Percentiles rank a stretch among this genome's conserved stretches.
These are phyloP conservation scores for Plasmopara muralis DNA, from an alignment of 352 stramenopile species.

Conservation along the genomic window DNA sequence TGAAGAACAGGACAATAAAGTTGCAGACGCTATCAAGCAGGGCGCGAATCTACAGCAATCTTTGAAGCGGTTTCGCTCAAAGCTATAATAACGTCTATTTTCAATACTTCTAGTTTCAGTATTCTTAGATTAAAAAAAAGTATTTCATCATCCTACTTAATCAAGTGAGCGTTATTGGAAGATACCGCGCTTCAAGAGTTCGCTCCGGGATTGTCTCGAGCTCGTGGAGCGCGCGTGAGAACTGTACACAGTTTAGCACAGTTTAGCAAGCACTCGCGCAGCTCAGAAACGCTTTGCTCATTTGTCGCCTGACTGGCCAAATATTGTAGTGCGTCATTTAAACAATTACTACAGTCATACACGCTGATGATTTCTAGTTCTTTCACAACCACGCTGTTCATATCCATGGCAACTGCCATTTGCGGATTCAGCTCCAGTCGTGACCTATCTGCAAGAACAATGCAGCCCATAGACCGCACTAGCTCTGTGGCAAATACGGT, in stretches of 20 bases:
- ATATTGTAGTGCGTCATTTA: slow-evolving; percentile 41
- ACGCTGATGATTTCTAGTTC: slow-evolving; percentile 46
- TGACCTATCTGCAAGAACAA: slow-evolving; percentile 33
- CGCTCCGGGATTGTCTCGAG: slow-evolving; percentile 22
- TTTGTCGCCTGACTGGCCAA: slow-evolving; percentile 19
- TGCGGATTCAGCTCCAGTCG: slow-evolving; percentile 28
- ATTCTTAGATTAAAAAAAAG: not conserved
- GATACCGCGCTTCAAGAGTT: slow-evolving; percentile 18
- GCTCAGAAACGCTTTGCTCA: slow-evolving; percentile 11
- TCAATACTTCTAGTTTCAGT: no score
- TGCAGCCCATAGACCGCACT: slow-evolving; percentile 40
- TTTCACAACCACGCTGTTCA: slow-evolving; percentile 67
- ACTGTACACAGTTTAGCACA: slow-evolving; percentile 12
- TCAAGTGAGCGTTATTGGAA: slow-evolving; percentile 16
- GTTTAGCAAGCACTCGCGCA: slow-evolving; percentile 19
- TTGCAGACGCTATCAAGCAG: slow-evolving; percentile 65
- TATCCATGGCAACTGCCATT: slow-evolving; percentile 38
- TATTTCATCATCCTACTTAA: slow-evolving; percentile 9
- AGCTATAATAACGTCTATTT: slow-evolving; percentile 7
- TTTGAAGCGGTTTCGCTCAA: slow-evolving; percentile 71
- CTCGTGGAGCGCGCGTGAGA: slow-evolving; percentile 17
- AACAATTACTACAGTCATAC: slow-evolving; percentile 24
- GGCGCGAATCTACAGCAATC: slow-evolving; percentile 57
- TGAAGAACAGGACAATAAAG: slow-evolving; percentile 76
- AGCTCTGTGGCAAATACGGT: slow-evolving; percentile 33